Conservation (phyloP, 495 filamentous ascomycete species). For the Apiosordaria backusii region DNA sequence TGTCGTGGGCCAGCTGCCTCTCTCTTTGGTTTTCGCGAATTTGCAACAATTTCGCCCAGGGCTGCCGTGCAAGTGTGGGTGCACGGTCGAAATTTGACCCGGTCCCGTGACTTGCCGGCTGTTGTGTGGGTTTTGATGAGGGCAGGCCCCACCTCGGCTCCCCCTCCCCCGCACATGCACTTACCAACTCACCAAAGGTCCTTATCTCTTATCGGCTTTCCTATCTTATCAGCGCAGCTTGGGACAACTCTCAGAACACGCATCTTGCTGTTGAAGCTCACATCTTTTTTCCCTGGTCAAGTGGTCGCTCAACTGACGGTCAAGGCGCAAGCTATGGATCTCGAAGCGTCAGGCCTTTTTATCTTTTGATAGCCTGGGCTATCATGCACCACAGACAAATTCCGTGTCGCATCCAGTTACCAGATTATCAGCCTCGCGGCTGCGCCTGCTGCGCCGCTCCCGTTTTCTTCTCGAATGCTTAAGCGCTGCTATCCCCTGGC, state of each 20-base stretch:
- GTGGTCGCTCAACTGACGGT: too few species aligned
- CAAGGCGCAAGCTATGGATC: too few species aligned
- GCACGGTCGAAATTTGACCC: slow-evolving; percentile 30
- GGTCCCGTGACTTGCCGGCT: slow-evolving; percentile 18
- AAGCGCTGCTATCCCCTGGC: background rate
- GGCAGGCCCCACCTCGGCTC: slow-evolving; percentile 14
- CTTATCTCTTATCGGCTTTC: background rate
- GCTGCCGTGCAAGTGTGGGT: slow-evolving; percentile 26
- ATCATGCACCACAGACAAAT: background rate
- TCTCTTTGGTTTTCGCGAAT: slow-evolving; percentile 27
- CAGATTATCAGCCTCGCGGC: background rate
- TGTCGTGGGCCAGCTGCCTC: slow-evolving; percentile 24
- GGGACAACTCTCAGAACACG: too few species aligned
- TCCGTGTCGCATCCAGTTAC: background rate
- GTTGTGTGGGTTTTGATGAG: slow-evolving; percentile 4
- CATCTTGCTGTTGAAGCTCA: too few species aligned
- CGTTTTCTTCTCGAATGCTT: background rate
- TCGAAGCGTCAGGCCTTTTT: background rate
- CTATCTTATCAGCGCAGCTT: slow-evolving; percentile 2
- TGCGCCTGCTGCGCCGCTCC: background rate
- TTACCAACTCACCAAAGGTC: background rate
- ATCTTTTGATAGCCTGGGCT: background rate
- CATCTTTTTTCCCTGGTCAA: too few species aligned
- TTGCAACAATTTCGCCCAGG: slow-evolving; percentile 32
- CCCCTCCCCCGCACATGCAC: background rate